These are phyloP conservation scores for Remersonia thermophila DNA, from an alignment of 2,329 filamentous ascomycete species.

Conservation along the genomic window DNA sequence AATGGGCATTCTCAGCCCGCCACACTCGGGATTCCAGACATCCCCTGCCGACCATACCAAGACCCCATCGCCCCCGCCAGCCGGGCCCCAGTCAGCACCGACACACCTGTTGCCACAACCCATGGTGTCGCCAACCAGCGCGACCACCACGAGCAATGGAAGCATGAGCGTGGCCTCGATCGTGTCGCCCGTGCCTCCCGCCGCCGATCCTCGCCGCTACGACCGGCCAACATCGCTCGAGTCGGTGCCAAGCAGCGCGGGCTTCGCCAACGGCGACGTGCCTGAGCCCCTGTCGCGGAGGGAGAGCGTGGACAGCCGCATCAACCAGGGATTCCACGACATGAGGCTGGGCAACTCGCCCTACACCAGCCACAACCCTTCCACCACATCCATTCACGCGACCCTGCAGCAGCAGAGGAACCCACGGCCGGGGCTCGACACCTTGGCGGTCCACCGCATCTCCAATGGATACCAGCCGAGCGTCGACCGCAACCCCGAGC, in stretches of 20 bases:
- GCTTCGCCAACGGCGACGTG: slow-evolving; percentile 23
- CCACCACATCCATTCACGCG: slow-evolving; percentile 61
- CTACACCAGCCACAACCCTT: slow-evolving; percentile 66
- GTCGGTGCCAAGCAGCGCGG: slow-evolving; percentile 23
- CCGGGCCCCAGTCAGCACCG: slow-evolving; percentile 7
- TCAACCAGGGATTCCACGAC: slow-evolving; percentile 59
- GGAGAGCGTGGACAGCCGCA: slow-evolving; percentile 69
- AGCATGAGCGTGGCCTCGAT: slow-evolving; percentile 57
- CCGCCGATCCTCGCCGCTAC: slow-evolving; percentile 31
- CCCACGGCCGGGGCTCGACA: slow-evolving; percentile 40
- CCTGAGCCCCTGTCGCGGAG: slow-evolving; percentile 45
- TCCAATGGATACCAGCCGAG: slow-evolving; percentile 54
- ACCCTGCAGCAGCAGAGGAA: slow-evolving; percentile 56
- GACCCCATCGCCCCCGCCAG: slow-evolving; percentile 47
- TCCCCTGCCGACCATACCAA: slow-evolving; percentile 49
- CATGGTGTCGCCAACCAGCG: slow-evolving; percentile 41
- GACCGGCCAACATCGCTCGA: slow-evolving; percentile 31
- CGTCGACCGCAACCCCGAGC: slow-evolving; percentile 44
- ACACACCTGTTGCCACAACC: slow-evolving; percentile 38
- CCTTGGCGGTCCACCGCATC: slow-evolving; percentile 44
- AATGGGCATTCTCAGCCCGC: slow-evolving; percentile 28
- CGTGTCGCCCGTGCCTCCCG: slow-evolving; percentile 46
- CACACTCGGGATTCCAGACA: slow-evolving; percentile 36
- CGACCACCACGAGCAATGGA: slow-evolving; percentile 29
- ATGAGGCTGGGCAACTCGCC: slow-evolving; percentile 58